These are phyloP conservation scores for Vitis cinerea DNA, from an alignment of 164 flowering plant genomes.

Conservation along the genomic window DNA sequence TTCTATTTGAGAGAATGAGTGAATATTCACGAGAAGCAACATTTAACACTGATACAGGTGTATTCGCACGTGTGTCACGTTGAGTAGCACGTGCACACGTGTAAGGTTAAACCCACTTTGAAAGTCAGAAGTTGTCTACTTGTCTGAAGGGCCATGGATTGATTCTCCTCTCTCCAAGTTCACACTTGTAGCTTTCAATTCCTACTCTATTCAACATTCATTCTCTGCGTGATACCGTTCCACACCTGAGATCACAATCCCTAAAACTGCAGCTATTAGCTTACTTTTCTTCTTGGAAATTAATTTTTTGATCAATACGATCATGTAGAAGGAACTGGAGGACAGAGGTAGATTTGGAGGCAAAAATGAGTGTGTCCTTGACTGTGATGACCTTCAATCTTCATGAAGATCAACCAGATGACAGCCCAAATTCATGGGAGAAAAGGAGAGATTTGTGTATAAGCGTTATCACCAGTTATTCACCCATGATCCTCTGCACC, in stretches of 20 bases:
- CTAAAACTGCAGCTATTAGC: not conserved
- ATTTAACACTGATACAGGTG: no score
- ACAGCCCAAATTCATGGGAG: constrained; percentile 83
- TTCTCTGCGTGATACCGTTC: not conserved
- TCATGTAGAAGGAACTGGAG: constrained; percentile 8
- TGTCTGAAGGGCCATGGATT: no score
- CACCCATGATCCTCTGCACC: constrained; percentile 85
- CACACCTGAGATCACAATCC: not conserved
- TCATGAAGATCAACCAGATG: constrained; percentile 67
- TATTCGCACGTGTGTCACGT: no score
- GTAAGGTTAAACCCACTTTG: no score
- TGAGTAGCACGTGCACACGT: no score
- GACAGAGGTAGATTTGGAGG: not conserved
- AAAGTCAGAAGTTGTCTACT: no score
- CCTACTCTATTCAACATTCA: not conserved
- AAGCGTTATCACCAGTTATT: constrained; percentile 87
- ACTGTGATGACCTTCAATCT: constrained; percentile 95
- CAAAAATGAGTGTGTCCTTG: constrained; percentile 74
- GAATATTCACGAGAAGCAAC: no score
- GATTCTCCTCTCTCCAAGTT: no score
- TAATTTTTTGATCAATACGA: not conserved
- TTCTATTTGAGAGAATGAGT: no score
- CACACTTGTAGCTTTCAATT: no score
- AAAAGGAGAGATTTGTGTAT: constrained; percentile 89
- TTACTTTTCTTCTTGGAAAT: not conserved